These are phyloP conservation scores for Tolypocladium nubicola DNA, from an alignment of 2,329 filamentous ascomycete species.

Conservation along the genomic window DNA sequence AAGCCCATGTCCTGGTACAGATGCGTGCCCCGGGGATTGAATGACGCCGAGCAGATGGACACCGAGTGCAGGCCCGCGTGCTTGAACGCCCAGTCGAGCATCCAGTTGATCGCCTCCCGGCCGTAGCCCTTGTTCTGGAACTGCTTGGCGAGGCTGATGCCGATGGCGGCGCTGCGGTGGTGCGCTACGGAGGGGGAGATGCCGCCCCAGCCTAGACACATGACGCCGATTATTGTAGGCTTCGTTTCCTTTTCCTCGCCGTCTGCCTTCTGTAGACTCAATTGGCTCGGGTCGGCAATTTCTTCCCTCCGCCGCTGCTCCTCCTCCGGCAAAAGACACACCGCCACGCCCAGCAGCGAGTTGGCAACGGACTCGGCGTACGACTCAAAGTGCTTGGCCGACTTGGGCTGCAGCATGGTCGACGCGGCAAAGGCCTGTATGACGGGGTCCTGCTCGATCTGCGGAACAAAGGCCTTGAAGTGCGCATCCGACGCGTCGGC, in stretches of 20 bases:
- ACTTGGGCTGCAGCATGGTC: conserved; percentile 3
- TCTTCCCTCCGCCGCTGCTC: not conserved
- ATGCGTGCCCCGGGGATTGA: conserved; percentile 27
- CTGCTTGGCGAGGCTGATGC: conserved; percentile 20
- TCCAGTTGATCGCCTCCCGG: conserved; percentile 34
- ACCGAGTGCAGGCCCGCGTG: conserved; percentile 32
- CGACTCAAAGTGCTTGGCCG: conserved; percentile 5
- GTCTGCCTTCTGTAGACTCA: not conserved
- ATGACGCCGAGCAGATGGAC: conserved; percentile 26
- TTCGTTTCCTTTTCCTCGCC: conserved; percentile 1
- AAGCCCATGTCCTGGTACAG: conserved; percentile 36
- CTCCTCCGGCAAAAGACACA: conserved; percentile 7
- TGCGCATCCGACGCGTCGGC: conserved; percentile 6
- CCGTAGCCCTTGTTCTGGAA: conserved; percentile 33
- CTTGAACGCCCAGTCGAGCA: conserved; percentile 33
- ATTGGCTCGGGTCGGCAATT: not conserved
- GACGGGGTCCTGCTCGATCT: conserved; percentile 6
- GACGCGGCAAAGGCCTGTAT: conserved; percentile 6
- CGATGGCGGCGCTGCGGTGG: conserved; percentile 15
- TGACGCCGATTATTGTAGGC: conserved; percentile 10
- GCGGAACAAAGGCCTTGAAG: conserved; percentile 6
- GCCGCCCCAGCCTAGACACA: conserved; percentile 10
- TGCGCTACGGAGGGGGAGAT: conserved; percentile 4
- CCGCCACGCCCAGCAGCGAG: conserved; percentile 10
- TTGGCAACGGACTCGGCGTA: conserved; percentile 3